Evolutionary conservation across 2,329 filamentous ascomycete species (phyloP), one percentile per base, ranked within the genome.

Genomic region (Cladosporium sp.): DNA sequence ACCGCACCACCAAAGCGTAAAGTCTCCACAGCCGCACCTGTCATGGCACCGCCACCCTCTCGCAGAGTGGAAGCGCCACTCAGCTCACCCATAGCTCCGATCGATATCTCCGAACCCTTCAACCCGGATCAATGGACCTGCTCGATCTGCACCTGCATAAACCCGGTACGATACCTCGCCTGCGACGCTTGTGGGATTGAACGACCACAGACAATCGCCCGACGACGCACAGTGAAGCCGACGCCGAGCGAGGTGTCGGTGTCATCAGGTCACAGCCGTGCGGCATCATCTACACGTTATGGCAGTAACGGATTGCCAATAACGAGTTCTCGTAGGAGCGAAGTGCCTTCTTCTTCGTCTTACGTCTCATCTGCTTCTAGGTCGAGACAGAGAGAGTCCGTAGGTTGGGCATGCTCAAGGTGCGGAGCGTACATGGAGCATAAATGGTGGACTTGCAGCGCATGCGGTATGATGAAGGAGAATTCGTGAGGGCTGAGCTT

Each of bases 401-500:
- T 85, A 19, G 84, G 83, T 1, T 87, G 85, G 85, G 74, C 80
- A 56, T 88, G 85, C 68, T 65, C 75, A 54, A 71, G 74, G 5
- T 88, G 85, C 61, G 82, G 82, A 5, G 78, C 80, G 0, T 87
- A 84, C 60, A 87, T 86, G 83, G 84, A 87, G 69, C 78, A 77
- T 19, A 73, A 83, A 64, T 87, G 84, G 83, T 87, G 84, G 84
- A 86, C 83, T 4, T 87, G 84, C 64, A 79, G 80, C 14, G 74
- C 75, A 11, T 87, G 84, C 69, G 84, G 84, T 51, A 74, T 71
- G 8, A 83, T 87, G 82, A 87, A 86, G 68, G 65, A 71, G 34
- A 56, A 42, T 12, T 56, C 54, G 19, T 56, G 25, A 25, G 3
- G 25, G 25, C 6, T 25, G 6, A 6, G 25, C 25, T 25, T 25